Base-by-base conservation (phyloP, 805 yeast species). In the Teunomyces stri region DNA sequence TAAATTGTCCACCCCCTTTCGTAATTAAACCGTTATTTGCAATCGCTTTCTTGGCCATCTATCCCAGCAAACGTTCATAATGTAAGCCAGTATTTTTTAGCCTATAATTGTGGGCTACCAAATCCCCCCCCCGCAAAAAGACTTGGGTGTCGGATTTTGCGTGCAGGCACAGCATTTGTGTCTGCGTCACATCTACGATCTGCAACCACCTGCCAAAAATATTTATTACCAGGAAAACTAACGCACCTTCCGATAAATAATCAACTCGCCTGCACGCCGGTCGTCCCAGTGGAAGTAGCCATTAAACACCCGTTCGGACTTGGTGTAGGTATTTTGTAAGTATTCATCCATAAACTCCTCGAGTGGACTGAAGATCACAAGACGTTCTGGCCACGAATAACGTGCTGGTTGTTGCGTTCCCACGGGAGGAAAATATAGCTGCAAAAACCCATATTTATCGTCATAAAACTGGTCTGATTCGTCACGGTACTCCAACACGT, bases 381-480 rank as follows among this genome's bases (percentile, higher is more conserved):
- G 56, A 58, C 82, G 87, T 2, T 82, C 70, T 0, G 97, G 96
- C 92, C 92, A 85, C 12, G 61, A 60, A 51, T 75, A 27, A 10
- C 20, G 30, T 29, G 28, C 22, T 5, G 73, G 1, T 56, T 59
- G 54, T 66, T 74, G 12, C 41, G 45, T 9, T 42, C 50, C 47
- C 2, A 58, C 42, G 1, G 49, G 64, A 0, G 88, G 84, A 45
- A 85, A 79, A 50, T 82, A 74, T 1, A 56, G 51, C n/a, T 59
- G 54, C n/a, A 91, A 50, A 57, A 84, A 92, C n/a, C 44, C 47
- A 0, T 51, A 47, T 0, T 94, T 89, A 54, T 89, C 71, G 9
- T 77, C 83, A 61, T 87, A 94, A 53, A 94, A 85, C 44, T 68
- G 68, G 61, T 94, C 98, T 39, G 96, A 89, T 62, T 91, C 96